phyloP scores from a whole-genome alignment of 2,329 filamentous ascomycete species.

The Pestalotiopsis sp. region DNA sequence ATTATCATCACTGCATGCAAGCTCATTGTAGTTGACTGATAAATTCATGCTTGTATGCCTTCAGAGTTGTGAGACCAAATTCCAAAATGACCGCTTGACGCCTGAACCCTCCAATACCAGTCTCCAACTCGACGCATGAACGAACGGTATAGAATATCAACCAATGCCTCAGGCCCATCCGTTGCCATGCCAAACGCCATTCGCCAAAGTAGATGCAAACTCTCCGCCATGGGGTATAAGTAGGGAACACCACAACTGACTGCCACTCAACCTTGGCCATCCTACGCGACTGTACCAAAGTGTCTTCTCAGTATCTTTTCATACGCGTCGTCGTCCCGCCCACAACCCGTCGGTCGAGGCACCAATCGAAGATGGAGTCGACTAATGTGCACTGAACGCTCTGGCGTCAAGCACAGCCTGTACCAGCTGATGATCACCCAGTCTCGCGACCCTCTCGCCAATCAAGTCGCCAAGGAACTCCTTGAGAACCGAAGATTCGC shows the following conservation, averaged over 20 bases:
- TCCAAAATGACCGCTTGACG: too few relatives aligned
- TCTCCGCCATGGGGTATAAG: constrained; percentile 4
- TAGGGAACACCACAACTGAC: not conserved
- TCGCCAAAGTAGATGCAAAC: constrained; percentile 1
- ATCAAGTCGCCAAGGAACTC: constrained; percentile 60
- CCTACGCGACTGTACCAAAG: not conserved
- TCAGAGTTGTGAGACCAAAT: too few relatives aligned
- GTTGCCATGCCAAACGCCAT: constrained; percentile 4
- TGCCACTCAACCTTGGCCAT: not conserved
- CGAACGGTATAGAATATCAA: too few relatives aligned
- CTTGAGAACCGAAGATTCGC: constrained; percentile 47
- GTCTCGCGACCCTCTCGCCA: constrained; percentile 48
- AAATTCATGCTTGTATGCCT: too few relatives aligned
- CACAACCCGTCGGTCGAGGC: not conserved
- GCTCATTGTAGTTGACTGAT: too few relatives aligned
- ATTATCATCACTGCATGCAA: too few relatives aligned
- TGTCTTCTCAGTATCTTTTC: not conserved
- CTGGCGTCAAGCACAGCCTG: constrained; percentile 57
- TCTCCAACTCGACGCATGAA: not conserved
- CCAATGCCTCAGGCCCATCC: not conserved
- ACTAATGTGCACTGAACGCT: constrained; percentile 41
- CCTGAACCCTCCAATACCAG: too few relatives aligned
- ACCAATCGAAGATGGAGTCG: too few relatives aligned
- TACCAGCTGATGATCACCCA: constrained; percentile 51
- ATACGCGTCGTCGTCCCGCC: not conserved